Evolutionary conservation across 805 yeast species (phyloP).

Genomic region (Barnettozyma siamensis): DNA sequence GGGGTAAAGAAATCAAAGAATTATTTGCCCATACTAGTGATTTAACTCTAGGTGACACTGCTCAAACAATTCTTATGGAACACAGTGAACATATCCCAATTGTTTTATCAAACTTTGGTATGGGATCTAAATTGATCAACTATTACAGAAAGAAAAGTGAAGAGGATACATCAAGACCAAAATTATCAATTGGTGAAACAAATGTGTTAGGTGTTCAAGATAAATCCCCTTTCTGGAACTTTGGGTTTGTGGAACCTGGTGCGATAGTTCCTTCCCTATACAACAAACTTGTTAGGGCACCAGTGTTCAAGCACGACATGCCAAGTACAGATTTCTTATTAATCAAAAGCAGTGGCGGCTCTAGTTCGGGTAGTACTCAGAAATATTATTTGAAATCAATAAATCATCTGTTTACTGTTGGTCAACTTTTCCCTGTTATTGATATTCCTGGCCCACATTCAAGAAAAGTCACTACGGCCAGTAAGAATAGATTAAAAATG

Average conservation of each 20-base stretch:
- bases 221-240: conserved; percentile 96
- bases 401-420: conserved; percentile 76
- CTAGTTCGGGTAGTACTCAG: conserved; percentile 58
- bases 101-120: conserved; percentile 82
- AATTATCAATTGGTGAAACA: conserved; percentile 86
- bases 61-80: conserved; percentile 72
- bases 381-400: conserved; percentile 64
- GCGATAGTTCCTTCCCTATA: conserved; percentile 89
- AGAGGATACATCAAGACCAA: conserved; percentile 83
- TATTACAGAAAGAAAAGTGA: conserved; percentile 82
- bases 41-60: conserved; percentile 78
- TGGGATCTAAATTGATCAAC: conserved; percentile 91
- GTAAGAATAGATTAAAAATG: conserved; percentile 88
- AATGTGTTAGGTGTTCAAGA: conserved; percentile 95
- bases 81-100: conserved; percentile 87
- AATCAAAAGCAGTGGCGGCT: conserved; percentile 74
- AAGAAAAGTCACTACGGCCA: conserved; percentile 88
- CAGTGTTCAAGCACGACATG: conserved; percentile 82
- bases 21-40: conserved; percentile 67
- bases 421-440: conserved; percentile 88
- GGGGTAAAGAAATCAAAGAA: conserved; percentile 74
- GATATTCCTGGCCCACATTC: conserved; percentile 98
- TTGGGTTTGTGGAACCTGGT: conserved; percentile 94
- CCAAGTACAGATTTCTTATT: conserved; percentile 75
- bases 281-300: conserved; percentile 89